Base-by-base conservation (phyloP, 345 rosid species). In the Gossypium bickii region DNA sequence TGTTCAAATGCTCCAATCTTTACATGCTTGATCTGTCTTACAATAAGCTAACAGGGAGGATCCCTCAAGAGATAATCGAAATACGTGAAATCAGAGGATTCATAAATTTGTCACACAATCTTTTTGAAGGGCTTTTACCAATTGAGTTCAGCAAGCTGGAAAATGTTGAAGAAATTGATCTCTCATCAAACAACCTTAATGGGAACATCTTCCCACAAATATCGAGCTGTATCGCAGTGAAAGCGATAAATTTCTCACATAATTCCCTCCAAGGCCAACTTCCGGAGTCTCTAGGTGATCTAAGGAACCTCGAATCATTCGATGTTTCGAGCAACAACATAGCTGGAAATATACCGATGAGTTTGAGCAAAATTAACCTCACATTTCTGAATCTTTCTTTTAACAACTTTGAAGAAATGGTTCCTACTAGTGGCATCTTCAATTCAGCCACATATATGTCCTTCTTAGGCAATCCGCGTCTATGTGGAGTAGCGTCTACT, bases 371-470 rank as follows among this genome's bases (percentile, higher is more conserved):
- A 59, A 67, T 76, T 74, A 79, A 56, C 64, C 86, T 89, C 24
- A 80, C 70, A n/a, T 84, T 78, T 61, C 75, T 89, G 3, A 68
- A 87, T 83, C 83, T 89, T 75, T 87, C 90, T 4, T 71, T 12
- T 56, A 89, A 89, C 75, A 75, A 79, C 70, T 85, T 89, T 44
- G 73, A 74, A 67, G 93, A 89, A 43, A 27, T 2, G 66, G 78
- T 87, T 75, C 93, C 93, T 22, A 27, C 78, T 3, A 85, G 86
- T 9, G 90, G 88, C 18, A 74, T 87, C 70, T 89, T 89, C 73
- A n/a, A 75, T 61, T 74, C 61, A 12, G n/a, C 74, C 65, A 82
- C 82, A 48, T 57, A 64, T 69, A 72, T 9, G 73, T 89, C 88
- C 2, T 86, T 89, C 70, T 2, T 78, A 60, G 88, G 87, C 24